A percentile compares a stretch with the other conserved stretches of the same genome.
Evolutionary conservation across 805 yeast genomes (phyloP).

Genomic region (Starmerella riodocensis): DNA sequence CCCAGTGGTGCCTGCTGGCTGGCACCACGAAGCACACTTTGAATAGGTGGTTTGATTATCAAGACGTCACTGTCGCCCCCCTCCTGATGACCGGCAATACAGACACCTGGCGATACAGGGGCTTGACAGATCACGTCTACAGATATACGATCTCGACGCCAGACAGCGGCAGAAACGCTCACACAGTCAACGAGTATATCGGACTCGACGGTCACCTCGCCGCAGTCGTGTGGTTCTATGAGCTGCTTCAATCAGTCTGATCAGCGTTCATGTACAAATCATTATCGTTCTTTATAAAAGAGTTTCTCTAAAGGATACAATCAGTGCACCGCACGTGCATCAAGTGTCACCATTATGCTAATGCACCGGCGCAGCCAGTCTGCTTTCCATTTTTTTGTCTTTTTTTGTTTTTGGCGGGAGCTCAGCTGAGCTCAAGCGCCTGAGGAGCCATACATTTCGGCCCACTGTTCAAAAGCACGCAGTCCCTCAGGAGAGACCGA

Average conservation of each 20-base stretch:
- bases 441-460: constrained; percentile 68
- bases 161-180: constrained; percentile 24
- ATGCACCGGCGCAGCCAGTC: too few relatives aligned
- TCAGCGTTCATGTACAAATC: too few relatives aligned
- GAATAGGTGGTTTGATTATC: constrained; percentile 29
- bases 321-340: too few relatives aligned
- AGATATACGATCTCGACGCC: constrained; percentile 30
- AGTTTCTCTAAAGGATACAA: too few relatives aligned
- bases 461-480: constrained; percentile 77
- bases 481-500: constrained; percentile 79
- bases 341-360: too few relatives aligned
- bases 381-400: too few relatives aligned
- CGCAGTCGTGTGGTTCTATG: constrained; percentile 24
- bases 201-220: constrained; percentile 42
- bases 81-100: constrained; percentile 56
- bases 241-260: constrained; percentile 18
- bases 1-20: constrained; percentile 41
- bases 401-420: too few relatives aligned
- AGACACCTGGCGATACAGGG: constrained; percentile 56
- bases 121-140: constrained; percentile 44
- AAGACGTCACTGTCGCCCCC: constrained; percentile 41
- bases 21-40: constrained; percentile 52
- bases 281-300: too few relatives aligned
- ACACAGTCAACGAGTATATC: constrained; percentile 51
- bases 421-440: constrained; percentile 59